Conservation (phyloP, 192 early-diverging fungal genomes). For the Lobosporangium transversale region DNA sequence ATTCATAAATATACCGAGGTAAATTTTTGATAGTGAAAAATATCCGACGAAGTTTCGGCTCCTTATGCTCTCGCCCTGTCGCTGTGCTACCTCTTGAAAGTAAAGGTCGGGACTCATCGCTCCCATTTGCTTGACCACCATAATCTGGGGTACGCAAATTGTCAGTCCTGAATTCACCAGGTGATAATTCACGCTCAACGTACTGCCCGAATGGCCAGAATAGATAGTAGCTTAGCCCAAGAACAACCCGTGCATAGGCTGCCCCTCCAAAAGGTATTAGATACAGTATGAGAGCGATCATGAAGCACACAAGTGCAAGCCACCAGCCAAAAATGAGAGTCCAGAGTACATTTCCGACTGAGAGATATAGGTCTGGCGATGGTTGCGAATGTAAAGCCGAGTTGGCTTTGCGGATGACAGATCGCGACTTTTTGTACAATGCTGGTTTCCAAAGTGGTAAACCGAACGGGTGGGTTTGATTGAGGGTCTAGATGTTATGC, state of each 20-base stretch:
- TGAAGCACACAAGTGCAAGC: slow-evolving; percentile 76
- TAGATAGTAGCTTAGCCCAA: slow-evolving; percentile 85
- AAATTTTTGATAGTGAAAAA: slow-evolving; percentile 15
- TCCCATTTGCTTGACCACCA: slow-evolving; percentile 10
- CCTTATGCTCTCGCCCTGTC: slow-evolving; percentile 38
- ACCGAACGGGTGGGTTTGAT: slow-evolving; percentile 91
- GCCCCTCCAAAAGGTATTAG: slow-evolving; percentile 64
- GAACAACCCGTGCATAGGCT: slow-evolving; percentile 70
- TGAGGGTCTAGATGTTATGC: slow-evolving; percentile 67
- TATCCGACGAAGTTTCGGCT: background rate
- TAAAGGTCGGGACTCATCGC: slow-evolving; percentile 46
- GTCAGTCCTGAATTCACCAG: slow-evolving; percentile 33
- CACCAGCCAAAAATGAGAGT: slow-evolving; percentile 92
- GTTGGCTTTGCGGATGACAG: slow-evolving; percentile 85
- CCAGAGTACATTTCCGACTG: slow-evolving; percentile 91
- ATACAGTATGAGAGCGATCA: slow-evolving; percentile 69
- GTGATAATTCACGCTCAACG: slow-evolving; percentile 69
- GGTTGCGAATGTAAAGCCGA: slow-evolving; percentile 83
- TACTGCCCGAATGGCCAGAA: slow-evolving; percentile 98
- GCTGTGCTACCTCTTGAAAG: slow-evolving; percentile 33
- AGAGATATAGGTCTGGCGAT: slow-evolving; percentile 73
- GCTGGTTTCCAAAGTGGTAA: slow-evolving; percentile 97
- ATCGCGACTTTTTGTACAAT: slow-evolving; percentile 93
- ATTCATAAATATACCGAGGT: slow-evolving; percentile 31
- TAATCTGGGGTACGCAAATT: background rate